Evolutionary conservation across 2,329 filamentous ascomycete genomes (phyloP).

Genomic region (Plectosphaerella cucumerina): DNA sequence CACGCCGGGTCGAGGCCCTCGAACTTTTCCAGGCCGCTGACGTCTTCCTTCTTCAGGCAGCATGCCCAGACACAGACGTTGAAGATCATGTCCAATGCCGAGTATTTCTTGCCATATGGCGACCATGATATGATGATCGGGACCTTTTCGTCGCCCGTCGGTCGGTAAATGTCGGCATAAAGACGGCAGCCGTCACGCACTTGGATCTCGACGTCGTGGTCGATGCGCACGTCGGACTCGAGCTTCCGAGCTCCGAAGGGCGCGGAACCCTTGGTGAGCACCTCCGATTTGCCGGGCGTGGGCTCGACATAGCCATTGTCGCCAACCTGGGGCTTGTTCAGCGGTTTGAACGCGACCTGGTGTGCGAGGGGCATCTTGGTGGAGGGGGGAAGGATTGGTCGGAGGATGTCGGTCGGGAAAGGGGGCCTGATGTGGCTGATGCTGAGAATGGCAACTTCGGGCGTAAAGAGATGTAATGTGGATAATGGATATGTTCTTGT

Average conservation of each 20-base stretch:
- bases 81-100: slow-evolving; percentile 31
- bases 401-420: too few relatives aligned
- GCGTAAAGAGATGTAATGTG: too few relatives aligned
- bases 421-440: too few relatives aligned
- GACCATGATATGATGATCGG: slow-evolving; percentile 41
- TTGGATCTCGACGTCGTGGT: slow-evolving; percentile 38
- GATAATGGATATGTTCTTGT: too few relatives aligned
- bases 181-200: slow-evolving; percentile 37
- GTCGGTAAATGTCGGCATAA: slow-evolving; percentile 41
- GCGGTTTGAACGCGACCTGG: slow-evolving; percentile 10
- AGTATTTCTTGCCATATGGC: slow-evolving; percentile 43
- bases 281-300: slow-evolving; percentile 31
- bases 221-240: slow-evolving; percentile 32
- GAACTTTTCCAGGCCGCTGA: slow-evolving; percentile 20
- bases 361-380: slow-evolving; percentile 9
- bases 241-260: slow-evolving; percentile 26
- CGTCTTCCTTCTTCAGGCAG: slow-evolving; percentile 13
- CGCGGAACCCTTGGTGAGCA: slow-evolving; percentile 31
- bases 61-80: slow-evolving; percentile 13
- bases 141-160: slow-evolving; percentile 29
- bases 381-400: neutral
- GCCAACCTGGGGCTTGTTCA: slow-evolving; percentile 20
- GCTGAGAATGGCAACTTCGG: too few relatives aligned
- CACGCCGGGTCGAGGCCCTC: slow-evolving; percentile 19
- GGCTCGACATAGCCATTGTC: slow-evolving; percentile 18